Percentiles rank a stretch among this genome's conserved stretches.
Conservation (phyloP, 148 eudicot genomes). For the Rhododendron kiyosumense region DNA sequence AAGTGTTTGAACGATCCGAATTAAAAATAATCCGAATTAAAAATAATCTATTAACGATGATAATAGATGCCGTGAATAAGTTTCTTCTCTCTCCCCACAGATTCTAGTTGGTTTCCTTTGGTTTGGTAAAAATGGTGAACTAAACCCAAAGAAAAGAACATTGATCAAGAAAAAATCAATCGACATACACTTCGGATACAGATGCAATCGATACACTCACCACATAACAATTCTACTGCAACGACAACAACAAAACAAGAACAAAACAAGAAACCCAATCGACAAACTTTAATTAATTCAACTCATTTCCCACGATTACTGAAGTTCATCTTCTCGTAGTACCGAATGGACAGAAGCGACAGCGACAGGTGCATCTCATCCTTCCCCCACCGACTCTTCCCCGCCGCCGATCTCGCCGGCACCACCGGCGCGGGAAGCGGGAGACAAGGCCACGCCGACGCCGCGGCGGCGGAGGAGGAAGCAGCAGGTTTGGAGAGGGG, state of each 20-base stretch:
- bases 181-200: not conserved
- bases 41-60: too few species aligned
- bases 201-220: not conserved
- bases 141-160: too few species aligned
- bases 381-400: slow-evolving; percentile 59
- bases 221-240: not conserved
- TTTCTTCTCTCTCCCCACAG: too few species aligned
- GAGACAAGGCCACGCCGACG: slow-evolving; percentile 32
- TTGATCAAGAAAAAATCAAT: too few species aligned
- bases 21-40: too few species aligned
- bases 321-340: slow-evolving; percentile 72
- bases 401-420: slow-evolving; percentile 12
- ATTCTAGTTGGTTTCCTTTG: too few species aligned
- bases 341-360: slow-evolving; percentile 64
- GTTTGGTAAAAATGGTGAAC: too few species aligned
- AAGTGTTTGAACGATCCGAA: too few species aligned
- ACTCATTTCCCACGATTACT: slow-evolving; percentile 31
- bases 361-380: slow-evolving; percentile 84
- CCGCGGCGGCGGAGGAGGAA: slow-evolving; percentile 10
- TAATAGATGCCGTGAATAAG: too few species aligned
- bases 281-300: not conserved
- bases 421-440: slow-evolving; percentile 23
- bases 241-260: not conserved
- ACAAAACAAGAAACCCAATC: not conserved
- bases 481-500: slow-evolving; percentile 41